phyloP scores from a whole-genome alignment of 148 eudicot species.

The Silene conica region DNA sequence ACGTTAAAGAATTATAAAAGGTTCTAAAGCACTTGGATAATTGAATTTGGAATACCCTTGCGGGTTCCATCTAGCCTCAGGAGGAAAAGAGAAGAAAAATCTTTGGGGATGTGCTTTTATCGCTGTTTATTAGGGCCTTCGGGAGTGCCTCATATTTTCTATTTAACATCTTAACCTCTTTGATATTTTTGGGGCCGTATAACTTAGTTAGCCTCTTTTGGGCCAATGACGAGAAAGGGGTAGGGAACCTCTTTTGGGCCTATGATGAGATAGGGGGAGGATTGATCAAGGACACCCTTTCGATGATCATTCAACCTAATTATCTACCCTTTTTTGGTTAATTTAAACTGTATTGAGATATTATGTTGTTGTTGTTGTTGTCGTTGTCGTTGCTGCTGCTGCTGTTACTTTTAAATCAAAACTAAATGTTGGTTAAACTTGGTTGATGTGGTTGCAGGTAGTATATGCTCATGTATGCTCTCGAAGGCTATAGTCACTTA shows the following conservation, averaged over 20 bases:
- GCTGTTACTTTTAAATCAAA: no score
- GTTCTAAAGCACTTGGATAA: not conserved
- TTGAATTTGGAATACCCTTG: not conserved
- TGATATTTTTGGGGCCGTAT: not conserved
- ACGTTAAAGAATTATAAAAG: not conserved
- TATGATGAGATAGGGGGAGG: no score
- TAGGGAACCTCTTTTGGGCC: no score
- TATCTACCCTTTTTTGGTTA: not conserved
- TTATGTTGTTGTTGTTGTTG: no score
- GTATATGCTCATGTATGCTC: conserved; percentile 3
- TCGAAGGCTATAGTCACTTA: not conserved
- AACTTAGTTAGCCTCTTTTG: not conserved
- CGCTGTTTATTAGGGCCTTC: not conserved
- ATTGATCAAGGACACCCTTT: no score
- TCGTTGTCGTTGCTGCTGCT: no score
- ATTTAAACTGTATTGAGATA: no score
- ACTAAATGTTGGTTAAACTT: not conserved
- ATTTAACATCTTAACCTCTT: not conserved
- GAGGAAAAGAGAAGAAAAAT: not conserved
- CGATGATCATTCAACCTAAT: no score
- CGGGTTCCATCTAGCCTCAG: not conserved
- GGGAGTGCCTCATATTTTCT: not conserved
- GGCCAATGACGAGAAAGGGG: no score
- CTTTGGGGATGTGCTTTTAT: not conserved
- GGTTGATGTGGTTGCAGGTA: not conserved